These are phyloP conservation scores for Trichothecium sympodiale DNA, from an alignment of 2,329 filamentous ascomycete genomes.

Conservation along the genomic window DNA sequence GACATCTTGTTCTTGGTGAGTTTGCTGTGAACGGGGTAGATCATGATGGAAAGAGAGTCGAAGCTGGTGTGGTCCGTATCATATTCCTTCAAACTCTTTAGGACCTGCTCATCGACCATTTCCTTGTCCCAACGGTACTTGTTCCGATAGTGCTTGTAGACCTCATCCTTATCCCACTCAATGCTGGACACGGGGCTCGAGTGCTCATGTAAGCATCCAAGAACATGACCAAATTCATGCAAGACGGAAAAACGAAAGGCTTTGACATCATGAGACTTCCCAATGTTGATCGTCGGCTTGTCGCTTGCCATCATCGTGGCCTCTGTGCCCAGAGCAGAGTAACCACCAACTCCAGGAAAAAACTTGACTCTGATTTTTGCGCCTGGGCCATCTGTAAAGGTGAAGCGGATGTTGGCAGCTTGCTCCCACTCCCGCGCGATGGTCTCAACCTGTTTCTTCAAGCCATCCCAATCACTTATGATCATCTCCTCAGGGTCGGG, in stretches of 20 bases:
- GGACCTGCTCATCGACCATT: conserved; percentile 45
- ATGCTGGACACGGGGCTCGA: conserved; percentile 50
- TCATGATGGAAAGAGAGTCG: conserved; percentile 53
- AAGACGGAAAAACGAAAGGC: conserved; percentile 49
- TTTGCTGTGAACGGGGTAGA: conserved; percentile 50
- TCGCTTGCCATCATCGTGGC: too few relatives aligned
- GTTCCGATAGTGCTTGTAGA: conserved; percentile 48
- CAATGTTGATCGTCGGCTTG: conserved; percentile 49
- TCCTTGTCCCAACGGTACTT: conserved; percentile 61
- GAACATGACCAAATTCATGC: conserved; percentile 34
- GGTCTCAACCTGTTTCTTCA: too few relatives aligned
- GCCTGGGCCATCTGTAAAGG: too few relatives aligned
- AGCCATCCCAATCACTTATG: too few relatives aligned
- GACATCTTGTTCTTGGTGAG: conserved; percentile 43
- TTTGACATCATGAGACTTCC: conserved; percentile 54
- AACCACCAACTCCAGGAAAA: too few relatives aligned
- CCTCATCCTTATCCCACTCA: conserved; percentile 49
- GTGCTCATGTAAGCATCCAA: conserved; percentile 51
- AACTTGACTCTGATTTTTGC: too few relatives aligned
- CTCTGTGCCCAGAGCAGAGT: too few relatives aligned
- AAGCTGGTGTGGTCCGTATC: conserved; percentile 52
- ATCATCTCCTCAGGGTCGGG: too few relatives aligned
- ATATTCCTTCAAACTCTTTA: too few relatives aligned
- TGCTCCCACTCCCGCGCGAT: too few relatives aligned
- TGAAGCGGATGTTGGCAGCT: too few relatives aligned